These are phyloP conservation scores for Suhomyces sp. DNA, from an alignment of 805 yeast species.

Conservation along the genomic window DNA sequence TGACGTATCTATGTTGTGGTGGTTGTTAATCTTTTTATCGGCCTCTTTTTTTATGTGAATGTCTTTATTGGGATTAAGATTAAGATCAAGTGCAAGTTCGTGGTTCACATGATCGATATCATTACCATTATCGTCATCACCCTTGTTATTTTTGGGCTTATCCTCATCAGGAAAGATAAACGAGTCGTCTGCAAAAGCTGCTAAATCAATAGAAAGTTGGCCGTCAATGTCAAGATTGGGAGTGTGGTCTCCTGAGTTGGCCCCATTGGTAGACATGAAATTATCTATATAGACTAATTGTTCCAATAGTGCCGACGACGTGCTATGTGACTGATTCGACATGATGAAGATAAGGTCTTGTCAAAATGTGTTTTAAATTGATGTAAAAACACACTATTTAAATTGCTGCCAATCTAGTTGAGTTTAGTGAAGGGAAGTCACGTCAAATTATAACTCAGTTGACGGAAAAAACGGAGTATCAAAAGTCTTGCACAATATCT, in stretches of 20 bases:
- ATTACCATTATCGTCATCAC: conserved; percentile 13
- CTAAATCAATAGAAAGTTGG: conserved; percentile 53
- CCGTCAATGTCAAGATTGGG: conserved; percentile 42
- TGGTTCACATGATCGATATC: neutral
- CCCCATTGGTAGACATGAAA: conserved; percentile 50
- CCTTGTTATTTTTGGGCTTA: conserved; percentile 44
- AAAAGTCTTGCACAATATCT: no score
- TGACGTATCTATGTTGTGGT: neutral
- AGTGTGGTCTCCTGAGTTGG: conserved; percentile 27
- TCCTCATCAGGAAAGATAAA: conserved; percentile 83
- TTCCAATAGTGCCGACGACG: conserved; percentile 54
- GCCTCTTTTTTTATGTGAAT: conserved; percentile 1
- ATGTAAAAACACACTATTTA: no score
- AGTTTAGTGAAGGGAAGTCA: neutral
- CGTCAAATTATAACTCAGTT: neutral
- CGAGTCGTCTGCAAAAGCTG: conserved; percentile 80
- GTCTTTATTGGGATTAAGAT: neutral
- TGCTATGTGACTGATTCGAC: conserved; percentile 8
- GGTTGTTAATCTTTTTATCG: neutral
- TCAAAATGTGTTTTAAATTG: neutral
- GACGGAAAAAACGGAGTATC: neutral
- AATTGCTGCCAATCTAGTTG: neutral
- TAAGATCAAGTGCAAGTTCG: neutral
- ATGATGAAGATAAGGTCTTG: conserved; percentile 3
- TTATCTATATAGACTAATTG: conserved; percentile 80